Evolutionary conservation across 2,329 filamentous ascomycete genomes (phyloP), one percentile per base, ranked within the genome.

Genomic region (Canariomyces notabilis): DNA sequence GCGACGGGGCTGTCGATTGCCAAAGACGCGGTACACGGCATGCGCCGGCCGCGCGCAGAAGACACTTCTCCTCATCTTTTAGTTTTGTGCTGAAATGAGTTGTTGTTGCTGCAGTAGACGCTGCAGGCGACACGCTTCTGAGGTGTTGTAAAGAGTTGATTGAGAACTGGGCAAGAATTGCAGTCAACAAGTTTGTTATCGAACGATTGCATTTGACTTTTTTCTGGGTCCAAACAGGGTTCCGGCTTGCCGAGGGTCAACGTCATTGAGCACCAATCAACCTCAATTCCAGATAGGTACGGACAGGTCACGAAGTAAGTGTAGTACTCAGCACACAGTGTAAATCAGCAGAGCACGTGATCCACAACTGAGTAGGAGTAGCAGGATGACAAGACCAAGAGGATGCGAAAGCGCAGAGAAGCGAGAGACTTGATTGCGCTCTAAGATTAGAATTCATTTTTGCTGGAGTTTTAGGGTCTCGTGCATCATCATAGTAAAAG

Each of bases 11-110:
- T 51, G 50, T 14, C 44, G 51, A 29, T 40, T 37, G 37, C 48
- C 29, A 32, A 53, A 31, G 4, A 49, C 47, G 37, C 46, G 57
- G 36, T 37, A 46, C 21, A 58, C 36, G 38, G 53, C 50, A 37
- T 50, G 51, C 51, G 51, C 42, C 11, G 56, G 50, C 20, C 51
- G 51, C 36, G 51, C 48, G 33, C 34, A 46, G 33, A 59, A 36
- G 22, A 59, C 36, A n/a, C 46, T 51, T 46, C 52, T 44, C 22
- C 57, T 48, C 58, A 59, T 59, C 20, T 18, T 57, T 48, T 34
- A 14, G 31, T 32, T 31, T 29, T 12, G 3, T 8, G 26, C 9
- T 29, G 26, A 29, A 19, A 23, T 41, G 16, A 44, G 15, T 19
- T 37, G 19, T 22, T n/a, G 21, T 36, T 26, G 37, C 37, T 41